Percentiles rank a stretch among this genome's conserved stretches.
phyloP scores from a whole-genome alignment of 1,139 yeast genomes.

The Geotrichum candidum region DNA sequence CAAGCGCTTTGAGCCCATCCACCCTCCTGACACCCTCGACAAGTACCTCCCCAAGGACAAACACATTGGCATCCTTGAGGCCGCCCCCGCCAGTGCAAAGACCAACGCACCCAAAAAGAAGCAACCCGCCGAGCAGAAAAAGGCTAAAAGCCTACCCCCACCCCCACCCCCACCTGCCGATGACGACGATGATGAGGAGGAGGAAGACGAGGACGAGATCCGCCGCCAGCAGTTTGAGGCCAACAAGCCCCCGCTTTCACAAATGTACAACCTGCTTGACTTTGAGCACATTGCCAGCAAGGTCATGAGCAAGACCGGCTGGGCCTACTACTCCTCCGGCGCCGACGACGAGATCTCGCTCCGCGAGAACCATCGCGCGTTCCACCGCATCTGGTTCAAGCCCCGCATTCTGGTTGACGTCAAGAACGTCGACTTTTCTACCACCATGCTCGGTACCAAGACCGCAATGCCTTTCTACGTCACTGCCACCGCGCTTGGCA shows the following conservation, averaged over 20 bases:
- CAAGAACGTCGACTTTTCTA: constrained; percentile 45
- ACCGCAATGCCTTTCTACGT: constrained; percentile 49
- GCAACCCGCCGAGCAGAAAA: not conserved
- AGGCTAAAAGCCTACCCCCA: not conserved
- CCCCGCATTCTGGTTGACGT: constrained; percentile 79
- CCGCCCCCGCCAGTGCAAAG: not conserved
- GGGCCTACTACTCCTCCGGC: constrained; percentile 91
- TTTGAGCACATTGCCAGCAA: constrained; percentile 81
- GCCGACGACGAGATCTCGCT: constrained; percentile 87
- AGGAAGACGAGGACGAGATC: constrained; percentile 31
- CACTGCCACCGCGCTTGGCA: constrained; percentile 54
- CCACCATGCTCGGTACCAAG: constrained; percentile 48
- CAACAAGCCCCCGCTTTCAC: constrained; percentile 60
- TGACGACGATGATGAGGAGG: constrained; percentile 20
- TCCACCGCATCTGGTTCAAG: constrained; percentile 77
- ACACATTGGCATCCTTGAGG: constrained; percentile 37
- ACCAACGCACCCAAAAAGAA: not conserved
- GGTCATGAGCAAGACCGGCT: constrained; percentile 68
- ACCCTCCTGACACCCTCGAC: constrained; percentile 71
- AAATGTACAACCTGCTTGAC: constrained; percentile 65
- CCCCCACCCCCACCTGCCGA: constrained; percentile 7
- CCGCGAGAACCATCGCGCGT: constrained; percentile 85
- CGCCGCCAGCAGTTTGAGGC: constrained; percentile 35
- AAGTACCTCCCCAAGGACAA: constrained; percentile 44
- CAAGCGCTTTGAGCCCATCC: constrained; percentile 77